Base-by-base conservation (phyloP, 495 filamentous ascomycete species). In the Xylaria castorea region DNA sequence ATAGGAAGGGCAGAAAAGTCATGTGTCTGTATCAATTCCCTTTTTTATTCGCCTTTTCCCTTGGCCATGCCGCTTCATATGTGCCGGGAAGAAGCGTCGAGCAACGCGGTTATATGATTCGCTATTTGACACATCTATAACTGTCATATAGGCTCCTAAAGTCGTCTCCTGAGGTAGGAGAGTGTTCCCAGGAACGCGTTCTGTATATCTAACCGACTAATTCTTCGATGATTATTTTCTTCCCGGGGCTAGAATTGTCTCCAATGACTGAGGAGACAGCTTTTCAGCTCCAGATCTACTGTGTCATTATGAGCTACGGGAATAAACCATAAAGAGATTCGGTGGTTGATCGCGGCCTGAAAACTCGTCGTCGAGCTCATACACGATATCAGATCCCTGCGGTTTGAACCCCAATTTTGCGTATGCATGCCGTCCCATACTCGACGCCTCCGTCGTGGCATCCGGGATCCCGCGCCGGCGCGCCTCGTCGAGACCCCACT, bases 361-460 rank as follows among this genome's bases (percentile, higher is more conserved):
- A 46, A 85, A 85, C 70, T 84, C 78, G 4, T 75, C 72, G 64
- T 83, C 82, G 44, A 84, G 79, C 36, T 74, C 25, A 63, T 83
- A 84, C 68, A 80, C 74, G 0, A 76, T 70, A 68, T 79, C 77
- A 0, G 32, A 25, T 2, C 78, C 80, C 48, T 82, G 79, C 1
- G 77, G 75, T 9, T 64, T 34, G 66, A 85, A 85, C 0, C 84
- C 84, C 68, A 84, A 70, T 36, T 81, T 75, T 22, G 64, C 50
- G 62, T 85, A 85, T 2, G 82, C 83, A 73, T 80, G 75, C 20
- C 84, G 74, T 18, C 84, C 84, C 82, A 85, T 84, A 11, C 73
- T 79, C 7, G 84, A 85, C 34, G 79, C 84, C 66, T 85, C 84
- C 25, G 80, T 77, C 11, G 78, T 76, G 20, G 76, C 76, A 65